Conservation (phyloP, 2,329 filamentous ascomycete species). For the Xylariomycetidae sp. region DNA sequence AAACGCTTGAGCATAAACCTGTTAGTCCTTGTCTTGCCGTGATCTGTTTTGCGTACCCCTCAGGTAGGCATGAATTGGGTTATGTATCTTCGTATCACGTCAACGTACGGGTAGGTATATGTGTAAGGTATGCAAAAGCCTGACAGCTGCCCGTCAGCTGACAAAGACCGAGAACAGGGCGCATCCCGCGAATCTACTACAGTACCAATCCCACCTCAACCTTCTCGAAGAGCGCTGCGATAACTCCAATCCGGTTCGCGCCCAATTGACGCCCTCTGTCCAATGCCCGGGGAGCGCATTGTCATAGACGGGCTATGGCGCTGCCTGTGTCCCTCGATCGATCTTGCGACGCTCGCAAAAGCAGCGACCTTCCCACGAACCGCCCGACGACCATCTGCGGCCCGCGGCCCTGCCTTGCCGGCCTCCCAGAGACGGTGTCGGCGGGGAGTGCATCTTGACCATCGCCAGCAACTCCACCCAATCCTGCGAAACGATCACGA, state of each 20-base stretch:
- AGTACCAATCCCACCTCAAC: no score
- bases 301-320: slow-evolving; percentile 56
- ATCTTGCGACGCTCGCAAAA: slow-evolving; percentile 31
- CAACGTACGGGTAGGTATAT: no score
- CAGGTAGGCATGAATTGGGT: no score
- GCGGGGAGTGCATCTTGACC: slow-evolving; percentile 6
- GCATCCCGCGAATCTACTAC: no score
- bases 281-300: slow-evolving; percentile 33
- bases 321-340: slow-evolving; percentile 54
- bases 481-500: slow-evolving; percentile 2
- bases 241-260: not conserved
- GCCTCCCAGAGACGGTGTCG: slow-evolving; percentile 7
- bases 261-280: slow-evolving; percentile 1
- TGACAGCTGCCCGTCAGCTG: no score
- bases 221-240: not conserved
- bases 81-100: no score
- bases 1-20: no score
- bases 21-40: no score
- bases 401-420: slow-evolving; percentile 7
- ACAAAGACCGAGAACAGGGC: no score
- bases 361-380: slow-evolving; percentile 18
- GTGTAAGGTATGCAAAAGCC: no score
- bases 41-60: no score
- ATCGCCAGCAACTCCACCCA: not conserved
- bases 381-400: slow-evolving; percentile 9